These are phyloP conservation scores for Pseudopyrenochaeta lycopersici DNA, from an alignment of 2,329 filamentous ascomycete species.

Conservation along the genomic window DNA sequence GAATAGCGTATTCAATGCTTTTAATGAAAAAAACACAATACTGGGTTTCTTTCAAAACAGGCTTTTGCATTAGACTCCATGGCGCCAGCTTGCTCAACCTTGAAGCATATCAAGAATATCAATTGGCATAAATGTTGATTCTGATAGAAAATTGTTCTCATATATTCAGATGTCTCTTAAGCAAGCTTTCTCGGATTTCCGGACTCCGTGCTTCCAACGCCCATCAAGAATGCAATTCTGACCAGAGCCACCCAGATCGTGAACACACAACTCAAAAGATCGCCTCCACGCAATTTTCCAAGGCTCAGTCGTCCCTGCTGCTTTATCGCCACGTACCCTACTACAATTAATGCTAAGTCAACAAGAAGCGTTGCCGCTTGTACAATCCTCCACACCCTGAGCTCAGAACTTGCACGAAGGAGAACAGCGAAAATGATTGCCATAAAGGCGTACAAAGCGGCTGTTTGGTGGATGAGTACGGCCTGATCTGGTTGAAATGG, in stretches of 20 bases:
- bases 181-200: not conserved
- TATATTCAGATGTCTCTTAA: no score
- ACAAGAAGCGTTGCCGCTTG: constrained; percentile 14
- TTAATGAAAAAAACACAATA: no score
- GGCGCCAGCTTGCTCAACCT: no score
- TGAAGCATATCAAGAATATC: no score
- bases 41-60: no score
- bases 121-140: no score
- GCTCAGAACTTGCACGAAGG: constrained; percentile 10
- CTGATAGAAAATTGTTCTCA: no score
- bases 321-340: not conserved
- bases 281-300: constrained; percentile 2
- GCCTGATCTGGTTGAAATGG: constrained; percentile 7
- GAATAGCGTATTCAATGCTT: no score
- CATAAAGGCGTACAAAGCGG: constrained; percentile 12
- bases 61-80: no score
- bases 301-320: constrained; percentile 2
- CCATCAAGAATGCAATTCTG: constrained; percentile 9
- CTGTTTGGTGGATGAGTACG: constrained; percentile 9
- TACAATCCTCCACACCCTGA: constrained; percentile 17
- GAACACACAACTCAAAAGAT: constrained; percentile 14
- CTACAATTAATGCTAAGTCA: constrained; percentile 9
- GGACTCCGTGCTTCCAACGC: constrained; percentile 2
- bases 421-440: constrained; percentile 13
- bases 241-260: constrained; percentile 14